Evolutionary conservation across 352 stramenopile species (phyloP), one percentile per base, ranked within the genome.

Genomic region (Phytopythium vexans): DNA sequence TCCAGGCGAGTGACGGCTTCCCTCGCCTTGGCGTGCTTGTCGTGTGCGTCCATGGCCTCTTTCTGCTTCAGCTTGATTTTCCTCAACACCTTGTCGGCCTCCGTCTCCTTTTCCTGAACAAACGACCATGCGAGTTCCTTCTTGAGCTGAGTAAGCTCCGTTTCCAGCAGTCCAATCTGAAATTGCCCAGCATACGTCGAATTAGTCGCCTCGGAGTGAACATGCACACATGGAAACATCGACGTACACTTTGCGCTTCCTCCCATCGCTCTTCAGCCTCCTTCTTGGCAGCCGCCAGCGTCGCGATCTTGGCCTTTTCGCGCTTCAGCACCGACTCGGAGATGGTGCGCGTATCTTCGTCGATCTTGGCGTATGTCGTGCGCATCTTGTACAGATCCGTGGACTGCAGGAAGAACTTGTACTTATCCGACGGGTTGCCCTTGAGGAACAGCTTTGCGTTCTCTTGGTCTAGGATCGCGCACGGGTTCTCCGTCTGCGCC

Each of bases 391-490:
- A 92, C 45, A 98, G 59, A 60, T 98, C 94, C 0, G 95, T 99
- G 1, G 95, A 97, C 60, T 97, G 97, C 54, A 97, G 77, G 53
- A 99, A 99, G 66, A 99, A 99, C 31, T 82, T 83, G 77, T 98
- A 99, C 63, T 99, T 99, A 41, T 98, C 94, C 12, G 82, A 70
- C 4, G 84, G 66, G 54, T 96, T 97, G 38, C 96, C 96, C 27
- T 95, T 97, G 21, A 99, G 65, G 64, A 99, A 99, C 52, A 98
- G 84, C 68, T 99, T 99, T 12, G 95, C 93, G 54, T 98, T 98
- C 70, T 99, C 96, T 65, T 99, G 97, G 67, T 99, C 95, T 39
- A 99, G 64, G 37, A 99, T 94, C 4, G 92, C 91, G 32, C 97
- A 97, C 36, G 97, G 97, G 77, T 99, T 99, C 56, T 99, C 95